A percentile compares a stretch with the other conserved stretches of the same genome.
phyloP scores from a whole-genome alignment of 2,329 filamentous ascomycete genomes.

The Fragosphaeria purpurea region DNA sequence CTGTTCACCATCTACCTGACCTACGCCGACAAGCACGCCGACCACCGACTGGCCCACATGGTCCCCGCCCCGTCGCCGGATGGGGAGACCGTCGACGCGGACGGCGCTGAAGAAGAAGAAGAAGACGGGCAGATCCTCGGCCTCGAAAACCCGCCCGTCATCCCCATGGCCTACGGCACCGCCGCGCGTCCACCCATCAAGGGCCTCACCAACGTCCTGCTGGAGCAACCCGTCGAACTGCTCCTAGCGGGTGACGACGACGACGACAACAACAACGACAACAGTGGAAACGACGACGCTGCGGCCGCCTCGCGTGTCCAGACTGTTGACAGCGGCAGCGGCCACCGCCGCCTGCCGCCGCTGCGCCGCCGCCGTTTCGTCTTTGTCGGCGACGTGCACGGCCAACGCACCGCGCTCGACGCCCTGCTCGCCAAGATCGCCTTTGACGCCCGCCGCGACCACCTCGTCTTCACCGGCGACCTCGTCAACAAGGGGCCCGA shows the following conservation, averaged over 20 bases:
- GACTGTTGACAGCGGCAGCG: too few relatives aligned
- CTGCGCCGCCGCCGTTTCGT: conserved; percentile 49
- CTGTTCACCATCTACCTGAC: conserved; percentile 5
- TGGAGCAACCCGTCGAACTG: conserved; percentile 21
- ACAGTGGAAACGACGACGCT: too few relatives aligned
- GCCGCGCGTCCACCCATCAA: conserved; percentile 28
- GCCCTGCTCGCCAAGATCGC: conserved; percentile 55
- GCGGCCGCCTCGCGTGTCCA: too few relatives aligned
- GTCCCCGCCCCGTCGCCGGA: conserved; percentile 2
- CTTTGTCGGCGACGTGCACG: conserved; percentile 87
- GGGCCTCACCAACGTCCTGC: conserved; percentile 18
- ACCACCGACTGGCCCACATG: too few relatives aligned
- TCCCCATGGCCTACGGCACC: conserved; percentile 23
- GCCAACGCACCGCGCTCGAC: conserved; percentile 60
- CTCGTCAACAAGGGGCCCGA: conserved; percentile 82
- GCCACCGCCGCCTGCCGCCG: conserved; percentile 19
- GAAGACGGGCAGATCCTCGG: neutral
- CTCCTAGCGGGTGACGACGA: conserved; percentile 17
- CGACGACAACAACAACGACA: neutral
- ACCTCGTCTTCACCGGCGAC: conserved; percentile 68
- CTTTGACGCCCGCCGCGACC: conserved; percentile 54
- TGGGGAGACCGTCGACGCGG: neutral
- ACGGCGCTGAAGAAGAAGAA: neutral
- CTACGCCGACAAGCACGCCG: neutral
- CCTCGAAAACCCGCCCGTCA: conserved; percentile 1